Conservation (phyloP, 176 grass and related monocot species). For the Guadua angustifolia region DNA sequence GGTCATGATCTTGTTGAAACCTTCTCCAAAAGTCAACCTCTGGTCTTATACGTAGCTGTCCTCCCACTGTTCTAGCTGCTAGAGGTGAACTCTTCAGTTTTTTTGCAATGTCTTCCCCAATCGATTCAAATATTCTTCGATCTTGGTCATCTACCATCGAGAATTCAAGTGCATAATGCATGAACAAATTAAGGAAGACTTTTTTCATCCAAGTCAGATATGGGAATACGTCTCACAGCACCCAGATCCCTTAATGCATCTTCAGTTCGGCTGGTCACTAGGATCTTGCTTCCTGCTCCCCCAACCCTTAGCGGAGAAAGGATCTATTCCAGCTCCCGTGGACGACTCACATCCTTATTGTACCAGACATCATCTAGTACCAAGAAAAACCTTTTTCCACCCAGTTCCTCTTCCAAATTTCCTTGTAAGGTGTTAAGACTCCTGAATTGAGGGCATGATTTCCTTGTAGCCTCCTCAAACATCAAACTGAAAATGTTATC, state of each 20-base stretch:
- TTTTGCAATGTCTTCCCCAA: conserved; percentile 8
- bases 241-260: neutral
- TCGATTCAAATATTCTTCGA: no score
- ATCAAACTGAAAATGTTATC: neutral
- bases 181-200: conserved; percentile 8
- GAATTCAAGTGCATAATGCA: conserved; percentile 24
- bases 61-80: neutral
- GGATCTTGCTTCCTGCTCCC: conserved; percentile 24
- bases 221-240: neutral
- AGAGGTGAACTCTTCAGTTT: conserved; percentile 22
- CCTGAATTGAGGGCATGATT: neutral
- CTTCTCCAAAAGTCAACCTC: neutral
- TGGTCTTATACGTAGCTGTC: neutral
- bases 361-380: neutral
- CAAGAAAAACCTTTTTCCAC: neutral
- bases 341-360: no score
- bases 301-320: conserved; percentile 4
- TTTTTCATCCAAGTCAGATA: conserved; percentile 13
- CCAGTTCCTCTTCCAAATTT: neutral
- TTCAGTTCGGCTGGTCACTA: conserved; percentile 36
- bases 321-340: neutral
- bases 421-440: neutral
- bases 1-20: neutral
- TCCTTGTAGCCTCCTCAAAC: neutral
- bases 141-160: neutral